Evolutionary conservation across 2,329 filamentous ascomycete species (phyloP), one percentile per base, ranked within the genome.

Genomic region (Cercospora zeina): DNA sequence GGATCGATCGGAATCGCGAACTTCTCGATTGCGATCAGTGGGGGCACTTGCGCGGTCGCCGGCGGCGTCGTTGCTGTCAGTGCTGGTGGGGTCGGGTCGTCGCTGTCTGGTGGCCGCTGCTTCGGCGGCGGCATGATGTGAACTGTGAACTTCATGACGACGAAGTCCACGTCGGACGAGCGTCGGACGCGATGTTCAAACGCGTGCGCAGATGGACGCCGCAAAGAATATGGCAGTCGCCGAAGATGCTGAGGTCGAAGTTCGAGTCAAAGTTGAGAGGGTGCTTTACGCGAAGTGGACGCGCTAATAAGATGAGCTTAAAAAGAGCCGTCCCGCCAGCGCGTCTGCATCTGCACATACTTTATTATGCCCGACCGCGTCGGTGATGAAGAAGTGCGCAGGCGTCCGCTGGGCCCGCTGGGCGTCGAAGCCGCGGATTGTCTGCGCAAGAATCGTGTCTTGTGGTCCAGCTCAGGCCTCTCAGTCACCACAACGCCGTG

Each of bases 111-210:
- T 30, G 56, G 56, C 27, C 56, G 45, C 42, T 36, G 45, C 56
- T 30, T 58, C n/a, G 37, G 54, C 34, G 59, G 59, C 51, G 45
- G 31, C 42, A 61, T 49, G 10, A 61, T 36, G 21, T 56, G 59
- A 8, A 61, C 59, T n/a, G 59, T 50, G 59, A 61, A 56, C 42
- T 50, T 50, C 56, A 58, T 58, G 31, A 21, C 33, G 42, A 31
- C 30, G 16, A 13, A 14, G 6, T 11, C 33, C 16, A 10, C 14
- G 14, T 7, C 47, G 4, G 3, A 30, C 47, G 14, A 33, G 13
- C 53, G 21, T 21, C 16, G 10, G 33, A 31, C 4, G 33, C 34
- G 21, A 24, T 5, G n/a, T 39, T 2, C 34, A 55, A 16, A 13
- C 19, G 31, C 8, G 19, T 16, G 34, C 16, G 10, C 8, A 10